Evolutionary conservation across 805 yeast genomes (phyloP), one percentile per base, ranked within the genome.

Genomic region (Lipomyces orientalis): DNA sequence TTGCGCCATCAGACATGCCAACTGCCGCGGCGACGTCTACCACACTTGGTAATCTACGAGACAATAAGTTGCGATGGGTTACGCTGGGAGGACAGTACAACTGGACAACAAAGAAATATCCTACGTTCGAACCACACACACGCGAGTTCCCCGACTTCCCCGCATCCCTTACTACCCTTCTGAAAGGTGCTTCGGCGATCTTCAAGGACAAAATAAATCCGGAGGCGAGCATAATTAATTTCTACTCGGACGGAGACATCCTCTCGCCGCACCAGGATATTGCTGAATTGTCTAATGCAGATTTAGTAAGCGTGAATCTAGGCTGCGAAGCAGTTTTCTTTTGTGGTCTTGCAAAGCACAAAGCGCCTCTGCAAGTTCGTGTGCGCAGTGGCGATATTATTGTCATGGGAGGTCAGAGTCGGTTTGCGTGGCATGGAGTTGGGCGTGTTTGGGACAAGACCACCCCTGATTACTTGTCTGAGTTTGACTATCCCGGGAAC

Each of bases 61-160:
- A 59, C 22, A 43, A 55, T 46, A 76, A 78, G 61, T 74, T 81
- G n/a, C 76, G 84, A n/a, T 81, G 84, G 84, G 78, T 81, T 35
- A 81, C 84, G 0, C 76, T 81, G 8, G 84, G 84, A 2, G 84
- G 84, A 10, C 84, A 81, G 67, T 81, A 81, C 69, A 75, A 81
- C 69, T 81, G 84, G 84, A 81, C 84, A 0, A 71, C 75, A 22
- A 81, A 82, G 60, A 76, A 67, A 54, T 81, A 81, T 65, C 84
- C 84, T 1, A 71, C 81, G 0, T 79, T 79, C 65, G 71, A 67
- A 25, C 76, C 73, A 5, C 58, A 54, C 58, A 65, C 35, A 34
- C 68, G 22, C 46, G 71, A 60, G 72, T 79, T 66, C 71, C 75
- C 54, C 5, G 58, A 14, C 22, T 71, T 73, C 60, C 75, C 75